Evolutionary conservation across 139 green algal genomes (phyloP), one percentile per base, ranked within the genome.

Genomic region (Tetraselmis chui): DNA sequence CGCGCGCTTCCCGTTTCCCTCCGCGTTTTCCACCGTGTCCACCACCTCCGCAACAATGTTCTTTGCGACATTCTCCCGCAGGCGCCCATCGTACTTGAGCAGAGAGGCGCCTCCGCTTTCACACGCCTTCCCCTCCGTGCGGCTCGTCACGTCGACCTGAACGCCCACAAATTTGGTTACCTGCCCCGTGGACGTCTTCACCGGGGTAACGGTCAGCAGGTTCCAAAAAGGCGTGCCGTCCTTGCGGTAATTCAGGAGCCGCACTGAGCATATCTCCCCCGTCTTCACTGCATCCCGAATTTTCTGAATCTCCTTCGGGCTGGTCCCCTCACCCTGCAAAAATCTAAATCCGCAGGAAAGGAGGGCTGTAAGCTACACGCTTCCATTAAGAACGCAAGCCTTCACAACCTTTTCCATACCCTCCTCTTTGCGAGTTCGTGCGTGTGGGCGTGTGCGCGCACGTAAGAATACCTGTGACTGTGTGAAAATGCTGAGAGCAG

Each of bases 201-300:
- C 96, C 67, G 96, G 96, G n/a, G 94, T 96, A 80, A 98, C 91
- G 18, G 94, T 97, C 59, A 99, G 92, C 83, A 98, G 89, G 89
- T 99, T 99, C 96, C 95, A 98, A 83, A 98, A 99, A 26, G 94
- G 92, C 28, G 92, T 96, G 31, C 96, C 95, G 76, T 98, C 92
- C 82, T 95, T 94, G 75, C 86, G 89, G 89, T 98, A 98, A 87
- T 98, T 98, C 1, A 98, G 89, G 77, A 98, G 89, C 23, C 95
- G 88, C 58, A 96, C 92, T 23, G 85, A 91, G 30, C 92, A 85
- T 0, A 86, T 59, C 29, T 91, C 91, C 29, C 91, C 92, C 1
- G 88, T 85, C 30, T 89, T 90, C 67, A 98, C 90, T 23, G 92
- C 86, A 1, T 92, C 84, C 2, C 94, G 89, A 30, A 99, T 89